Conservation (phyloP, 2,329 filamentous ascomycete species). For the Neopestalotiopsis rosae region DNA sequence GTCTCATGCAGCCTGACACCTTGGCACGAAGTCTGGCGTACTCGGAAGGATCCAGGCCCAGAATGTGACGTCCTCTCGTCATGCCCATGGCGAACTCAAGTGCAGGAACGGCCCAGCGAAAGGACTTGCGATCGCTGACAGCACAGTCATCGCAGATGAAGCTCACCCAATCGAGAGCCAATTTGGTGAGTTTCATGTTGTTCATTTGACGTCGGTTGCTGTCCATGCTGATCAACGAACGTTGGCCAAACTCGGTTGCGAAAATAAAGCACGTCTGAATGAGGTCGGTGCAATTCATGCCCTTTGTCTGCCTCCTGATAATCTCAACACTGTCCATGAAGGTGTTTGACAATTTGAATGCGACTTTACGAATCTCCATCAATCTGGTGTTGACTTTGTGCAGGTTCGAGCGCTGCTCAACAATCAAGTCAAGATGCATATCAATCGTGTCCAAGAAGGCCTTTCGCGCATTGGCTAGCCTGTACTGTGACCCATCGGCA, state of each 20-base stretch:
- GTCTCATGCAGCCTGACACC: constrained; percentile 95
- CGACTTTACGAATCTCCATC: constrained; percentile 92
- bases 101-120: constrained; percentile 94
- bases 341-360: constrained; percentile 94
- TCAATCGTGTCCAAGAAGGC: constrained; percentile 80
- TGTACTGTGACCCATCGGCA: constrained; percentile 82
- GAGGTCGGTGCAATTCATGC: constrained; percentile 88
- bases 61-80: constrained; percentile 90
- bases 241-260: constrained; percentile 97
- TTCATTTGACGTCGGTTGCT: constrained; percentile 96
- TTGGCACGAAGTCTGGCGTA: constrained; percentile 84
- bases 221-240: constrained; percentile 94
- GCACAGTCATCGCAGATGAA: constrained; percentile 98
- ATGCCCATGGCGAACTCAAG: constrained; percentile 98
- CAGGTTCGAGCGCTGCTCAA: constrained; percentile 92
- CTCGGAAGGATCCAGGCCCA: constrained; percentile 88
- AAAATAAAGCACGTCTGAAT: constrained; percentile 99
- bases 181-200: constrained; percentile 90
- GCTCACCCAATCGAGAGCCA: constrained; percentile 95
- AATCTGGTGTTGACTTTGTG: constrained; percentile 89
- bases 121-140: constrained; percentile 91
- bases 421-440: constrained; percentile 84
- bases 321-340: constrained; percentile 99
- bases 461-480: constrained; percentile 78
- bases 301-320: constrained; percentile 83